Evolutionary conservation across 345 rosid genomes (phyloP).

Genomic region (Hibiscus syriacus): DNA sequence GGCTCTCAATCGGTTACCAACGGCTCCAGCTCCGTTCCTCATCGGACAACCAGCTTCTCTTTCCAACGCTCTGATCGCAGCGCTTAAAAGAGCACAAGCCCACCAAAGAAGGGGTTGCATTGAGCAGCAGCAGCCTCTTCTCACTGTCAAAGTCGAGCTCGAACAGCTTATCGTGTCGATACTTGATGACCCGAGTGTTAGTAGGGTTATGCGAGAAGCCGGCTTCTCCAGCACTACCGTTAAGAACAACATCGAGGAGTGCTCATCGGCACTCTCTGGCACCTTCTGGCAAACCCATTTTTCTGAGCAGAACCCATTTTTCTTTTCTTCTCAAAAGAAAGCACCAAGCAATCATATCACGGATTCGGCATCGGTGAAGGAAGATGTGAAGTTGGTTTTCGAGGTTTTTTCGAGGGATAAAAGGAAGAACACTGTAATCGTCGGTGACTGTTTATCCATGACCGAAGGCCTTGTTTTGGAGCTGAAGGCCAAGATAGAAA

Average conservation of each 20-base stretch:
- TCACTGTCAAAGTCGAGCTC: slow-evolving; percentile 55
- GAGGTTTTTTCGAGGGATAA: slow-evolving; percentile 57
- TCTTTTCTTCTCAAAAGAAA: slow-evolving; percentile 47
- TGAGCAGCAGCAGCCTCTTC: slow-evolving; percentile 54
- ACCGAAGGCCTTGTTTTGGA: slow-evolving; percentile 56
- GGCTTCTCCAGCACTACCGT: slow-evolving; percentile 77
- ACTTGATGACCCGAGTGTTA: slow-evolving; percentile 75
- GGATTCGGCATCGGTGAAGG: slow-evolving; percentile 37
- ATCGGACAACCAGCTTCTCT: slow-evolving; percentile 41
- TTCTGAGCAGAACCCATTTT: slow-evolving; percentile 30
- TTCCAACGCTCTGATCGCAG: slow-evolving; percentile 69
- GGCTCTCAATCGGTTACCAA: slow-evolving; percentile 66
- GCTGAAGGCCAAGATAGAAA: slow-evolving; percentile 49
- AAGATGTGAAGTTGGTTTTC: slow-evolving; percentile 58
- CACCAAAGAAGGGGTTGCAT: slow-evolving; percentile 69
- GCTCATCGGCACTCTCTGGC: too few relatives aligned
- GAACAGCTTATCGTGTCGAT: slow-evolving; percentile 69
- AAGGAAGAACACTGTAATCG: slow-evolving; percentile 61
- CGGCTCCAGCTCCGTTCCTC: slow-evolving; percentile 37
- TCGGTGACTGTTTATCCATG: slow-evolving; percentile 54
- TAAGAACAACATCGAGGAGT: slow-evolving; percentile 64
- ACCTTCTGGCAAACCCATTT: slow-evolving; percentile 49
- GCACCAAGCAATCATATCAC: slow-evolving; percentile 16
- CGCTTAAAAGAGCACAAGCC: slow-evolving; percentile 73
- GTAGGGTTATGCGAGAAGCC: slow-evolving; percentile 92